A percentile compares a stretch with the other conserved stretches of the same genome.
phyloP scores from a whole-genome alignment of 257 asterid species.

The Vinca minor region DNA sequence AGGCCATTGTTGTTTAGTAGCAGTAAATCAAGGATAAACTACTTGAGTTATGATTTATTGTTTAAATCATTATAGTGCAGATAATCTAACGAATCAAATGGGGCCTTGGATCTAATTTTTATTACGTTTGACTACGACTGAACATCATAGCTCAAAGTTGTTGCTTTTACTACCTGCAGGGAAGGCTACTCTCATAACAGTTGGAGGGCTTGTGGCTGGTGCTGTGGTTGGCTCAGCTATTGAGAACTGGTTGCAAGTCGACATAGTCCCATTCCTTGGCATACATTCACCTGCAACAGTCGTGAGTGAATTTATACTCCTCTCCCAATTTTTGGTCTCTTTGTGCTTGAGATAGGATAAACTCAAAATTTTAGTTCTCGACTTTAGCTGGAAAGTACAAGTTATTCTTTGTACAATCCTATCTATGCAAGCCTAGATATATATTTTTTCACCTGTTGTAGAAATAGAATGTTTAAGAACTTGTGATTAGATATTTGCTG shows the following conservation, averaged over 20 bases:
- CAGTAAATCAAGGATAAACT: too few relatives aligned
- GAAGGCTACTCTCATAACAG: slow-evolving; percentile 75
- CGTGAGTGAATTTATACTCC: slow-evolving; percentile 74
- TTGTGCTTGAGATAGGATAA: slow-evolving; percentile 56
- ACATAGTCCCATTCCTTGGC: slow-evolving; percentile 87
- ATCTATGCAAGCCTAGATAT: slow-evolving; percentile 30
- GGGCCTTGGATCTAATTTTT: not conserved
- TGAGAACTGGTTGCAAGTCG: slow-evolving; percentile 92
- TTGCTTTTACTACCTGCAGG: slow-evolving; percentile 41
- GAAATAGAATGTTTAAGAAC: slow-evolving; percentile 41
- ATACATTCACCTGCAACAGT: slow-evolving; percentile 76
- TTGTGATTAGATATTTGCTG: slow-evolving; percentile 27
- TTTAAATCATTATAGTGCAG: not conserved
- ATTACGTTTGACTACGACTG: not conserved
- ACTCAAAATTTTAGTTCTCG: slow-evolving; percentile 15
- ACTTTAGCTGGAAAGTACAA: slow-evolving; percentile 18
- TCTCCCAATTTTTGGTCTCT: slow-evolving; percentile 79
- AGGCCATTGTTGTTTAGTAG: not conserved
- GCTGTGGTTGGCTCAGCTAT: slow-evolving; percentile 94
- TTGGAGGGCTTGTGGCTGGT: slow-evolving; percentile 97
- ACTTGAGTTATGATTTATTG: not conserved
- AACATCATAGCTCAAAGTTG: not conserved
- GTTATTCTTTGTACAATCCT: slow-evolving; percentile 15
- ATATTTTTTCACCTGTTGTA: slow-evolving; percentile 29
- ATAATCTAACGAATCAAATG: not conserved